phyloP scores from a whole-genome alignment of 1,284 basidiomycete species.

The Rhodotorula glutinis region DNA sequence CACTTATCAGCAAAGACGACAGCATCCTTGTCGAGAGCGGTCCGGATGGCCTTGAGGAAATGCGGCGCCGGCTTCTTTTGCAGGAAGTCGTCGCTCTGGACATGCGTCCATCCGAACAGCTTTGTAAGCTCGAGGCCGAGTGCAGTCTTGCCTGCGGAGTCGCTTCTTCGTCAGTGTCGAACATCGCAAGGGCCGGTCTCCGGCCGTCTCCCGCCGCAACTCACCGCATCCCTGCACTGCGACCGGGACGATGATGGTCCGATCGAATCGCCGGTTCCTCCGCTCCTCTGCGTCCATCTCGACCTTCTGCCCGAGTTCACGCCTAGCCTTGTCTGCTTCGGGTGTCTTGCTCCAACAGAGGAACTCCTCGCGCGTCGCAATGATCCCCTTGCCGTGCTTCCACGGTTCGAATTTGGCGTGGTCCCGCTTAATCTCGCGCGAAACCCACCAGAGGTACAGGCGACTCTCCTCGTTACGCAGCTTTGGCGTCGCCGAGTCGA shows the following conservation, averaged over 20 bases:
- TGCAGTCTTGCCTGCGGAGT: conserved; percentile 74
- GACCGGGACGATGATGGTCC: conserved; percentile 70
- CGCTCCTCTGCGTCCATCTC: conserved; percentile 34
- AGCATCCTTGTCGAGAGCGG: conserved; percentile 61
- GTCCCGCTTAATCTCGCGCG: conserved; percentile 64
- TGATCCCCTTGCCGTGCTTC: conserved; percentile 72
- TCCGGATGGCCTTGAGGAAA: conserved; percentile 73
- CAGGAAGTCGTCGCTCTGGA: conserved; percentile 85
- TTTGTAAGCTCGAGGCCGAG: conserved; percentile 72
- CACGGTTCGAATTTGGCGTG: conserved; percentile 64
- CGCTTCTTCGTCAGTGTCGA: no score
- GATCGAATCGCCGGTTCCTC: conserved; percentile 30
- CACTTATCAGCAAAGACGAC: conserved; percentile 89
- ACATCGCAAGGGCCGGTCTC: no score
- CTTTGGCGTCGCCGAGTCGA: conserved; percentile 31
- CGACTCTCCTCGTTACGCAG: conserved; percentile 50
- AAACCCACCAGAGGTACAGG: conserved; percentile 58
- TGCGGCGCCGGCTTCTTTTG: conserved; percentile 71
- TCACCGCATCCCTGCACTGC: conserved; percentile 88
- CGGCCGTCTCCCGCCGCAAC: conserved; percentile 48
- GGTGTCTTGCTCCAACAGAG: conserved; percentile 62
- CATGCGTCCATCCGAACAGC: conserved; percentile 80
- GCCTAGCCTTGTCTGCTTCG: conserved; percentile 43
- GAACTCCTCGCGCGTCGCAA: conserved; percentile 76
- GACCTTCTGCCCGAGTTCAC: conserved; percentile 39